phyloP scores from a whole-genome alignment of 1,139 yeast genomes.

The Geotrichum fermentans region DNA sequence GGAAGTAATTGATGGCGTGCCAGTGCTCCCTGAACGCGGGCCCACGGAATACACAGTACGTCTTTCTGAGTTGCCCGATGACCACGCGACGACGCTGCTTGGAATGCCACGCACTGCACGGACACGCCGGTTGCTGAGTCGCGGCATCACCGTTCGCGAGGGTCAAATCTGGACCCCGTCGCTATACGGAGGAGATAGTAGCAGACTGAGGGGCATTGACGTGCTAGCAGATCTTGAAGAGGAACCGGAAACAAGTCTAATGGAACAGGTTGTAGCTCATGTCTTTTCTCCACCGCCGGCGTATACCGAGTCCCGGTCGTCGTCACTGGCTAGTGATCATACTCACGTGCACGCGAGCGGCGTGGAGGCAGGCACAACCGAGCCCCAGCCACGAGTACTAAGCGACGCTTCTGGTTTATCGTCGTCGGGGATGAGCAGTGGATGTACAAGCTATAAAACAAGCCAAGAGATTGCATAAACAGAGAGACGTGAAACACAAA shows the following conservation, averaged over 20 bases:
- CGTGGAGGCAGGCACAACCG: neutral
- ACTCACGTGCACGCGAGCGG: no score
- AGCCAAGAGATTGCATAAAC: no score
- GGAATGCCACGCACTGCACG: neutral
- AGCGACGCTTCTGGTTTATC: neutral
- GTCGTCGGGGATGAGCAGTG: neutral
- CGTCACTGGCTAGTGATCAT: no score
- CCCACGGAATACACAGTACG: neutral
- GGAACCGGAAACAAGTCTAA: neutral
- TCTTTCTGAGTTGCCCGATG: neutral
- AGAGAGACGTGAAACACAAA: no score
- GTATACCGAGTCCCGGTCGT: no score
- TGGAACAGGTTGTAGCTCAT: neutral
- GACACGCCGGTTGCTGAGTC: neutral
- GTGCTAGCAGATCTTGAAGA: neutral
- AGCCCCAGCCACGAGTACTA: neutral
- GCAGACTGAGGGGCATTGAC: neutral
- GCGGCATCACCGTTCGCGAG: neutral
- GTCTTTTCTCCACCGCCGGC: neutral
- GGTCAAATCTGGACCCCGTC: neutral
- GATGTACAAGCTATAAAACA: neutral
- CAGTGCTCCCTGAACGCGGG: neutral
- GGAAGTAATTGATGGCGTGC: neutral
- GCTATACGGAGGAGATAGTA: no score
- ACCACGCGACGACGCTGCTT: neutral